Percentiles rank a stretch among this genome's conserved stretches.
Conservation (phyloP, 768 basidiomycete genomes). For the Rhizopogon vinicolor region DNA sequence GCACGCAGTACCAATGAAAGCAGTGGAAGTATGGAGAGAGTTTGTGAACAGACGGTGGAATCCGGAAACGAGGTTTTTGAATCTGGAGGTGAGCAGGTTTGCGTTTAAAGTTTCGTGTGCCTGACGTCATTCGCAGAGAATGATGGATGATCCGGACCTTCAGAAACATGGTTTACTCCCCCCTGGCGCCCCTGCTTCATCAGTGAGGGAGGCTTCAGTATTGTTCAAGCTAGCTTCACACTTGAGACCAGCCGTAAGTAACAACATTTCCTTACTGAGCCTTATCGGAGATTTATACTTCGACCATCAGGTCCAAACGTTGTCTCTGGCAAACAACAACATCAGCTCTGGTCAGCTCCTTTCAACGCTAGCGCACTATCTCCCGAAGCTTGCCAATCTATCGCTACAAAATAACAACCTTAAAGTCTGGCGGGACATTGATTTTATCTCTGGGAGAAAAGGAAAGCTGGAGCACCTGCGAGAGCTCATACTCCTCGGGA, state of each 20-base stretch:
- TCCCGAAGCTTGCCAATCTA: conserved; percentile 77
- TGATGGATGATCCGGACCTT: conserved; percentile 74
- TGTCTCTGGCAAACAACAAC: conserved; percentile 83
- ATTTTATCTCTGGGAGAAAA: conserved; percentile 51
- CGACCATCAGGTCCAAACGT: conserved; percentile 55
- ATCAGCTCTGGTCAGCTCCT: conserved; percentile 57
- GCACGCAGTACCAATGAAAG: conserved; percentile 27
- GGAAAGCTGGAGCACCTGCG: conserved; percentile 59
- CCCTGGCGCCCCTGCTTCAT: conserved; percentile 65
- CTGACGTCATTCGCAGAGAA: conserved; percentile 44
- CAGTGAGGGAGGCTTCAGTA: conserved; percentile 66
- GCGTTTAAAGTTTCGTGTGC: neutral
- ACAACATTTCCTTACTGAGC: neutral
- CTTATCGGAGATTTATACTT: neutral
- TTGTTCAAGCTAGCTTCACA: conserved; percentile 85
- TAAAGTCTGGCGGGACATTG: conserved; percentile 64
- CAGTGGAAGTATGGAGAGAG: conserved; percentile 69
- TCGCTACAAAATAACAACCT: conserved; percentile 79
- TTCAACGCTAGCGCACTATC: conserved; percentile 58
- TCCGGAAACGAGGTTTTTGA: conserved; percentile 62
- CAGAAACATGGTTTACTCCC: conserved; percentile 65
- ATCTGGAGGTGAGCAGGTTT: conserved; percentile 66
- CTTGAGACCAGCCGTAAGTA: conserved; percentile 66
- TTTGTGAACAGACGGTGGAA: conserved; percentile 74
- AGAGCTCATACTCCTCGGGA: conserved; percentile 71